Conservation (phyloP, 2,329 filamentous ascomycete species). For the Microsporum canis region DNA sequence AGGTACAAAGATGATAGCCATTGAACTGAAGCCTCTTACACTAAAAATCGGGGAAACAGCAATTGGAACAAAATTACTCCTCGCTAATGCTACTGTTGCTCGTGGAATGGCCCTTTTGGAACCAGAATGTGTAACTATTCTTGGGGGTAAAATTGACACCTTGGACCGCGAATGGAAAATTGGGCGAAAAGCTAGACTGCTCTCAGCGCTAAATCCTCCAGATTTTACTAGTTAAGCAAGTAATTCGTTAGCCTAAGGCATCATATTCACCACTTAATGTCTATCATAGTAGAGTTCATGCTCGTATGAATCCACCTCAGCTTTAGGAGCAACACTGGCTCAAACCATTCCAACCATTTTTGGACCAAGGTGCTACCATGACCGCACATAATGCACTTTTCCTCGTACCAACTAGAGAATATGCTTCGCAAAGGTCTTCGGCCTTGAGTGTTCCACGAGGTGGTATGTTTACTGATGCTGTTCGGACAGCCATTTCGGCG, state of each 20-base stretch:
- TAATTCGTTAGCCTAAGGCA: neutral
- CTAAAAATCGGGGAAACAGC: conserved; percentile 48
- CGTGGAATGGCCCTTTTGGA: conserved; percentile 71
- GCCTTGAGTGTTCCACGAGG: conserved; percentile 59
- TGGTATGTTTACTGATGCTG: conserved; percentile 63
- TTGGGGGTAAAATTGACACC: conserved; percentile 79
- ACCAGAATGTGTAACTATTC: conserved; percentile 52
- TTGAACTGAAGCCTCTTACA: conserved; percentile 59
- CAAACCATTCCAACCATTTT: conserved; percentile 50
- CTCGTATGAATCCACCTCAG: neutral
- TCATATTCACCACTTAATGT: neutral
- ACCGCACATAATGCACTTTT: conserved; percentile 67
- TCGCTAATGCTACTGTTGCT: conserved; percentile 54
- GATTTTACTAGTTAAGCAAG: conserved; percentile 3
- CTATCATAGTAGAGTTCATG: neutral
- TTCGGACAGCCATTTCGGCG: conserved; percentile 68
- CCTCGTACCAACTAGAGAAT: conserved; percentile 58
- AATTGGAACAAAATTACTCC: conserved; percentile 72
- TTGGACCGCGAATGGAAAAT: conserved; percentile 70
- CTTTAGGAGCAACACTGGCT: conserved; percentile 18
- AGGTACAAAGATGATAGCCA: conserved; percentile 56
- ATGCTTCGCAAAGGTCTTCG: conserved; percentile 58
- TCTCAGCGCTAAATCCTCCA: conserved; percentile 42
- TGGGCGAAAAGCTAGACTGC: conserved; percentile 57
- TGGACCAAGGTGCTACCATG: conserved; percentile 70